Percentiles rank a stretch among this genome's conserved stretches.
Evolutionary conservation across 352 stramenopile genomes (phyloP).

Genomic region (Globisporangium radiosum): DNA sequence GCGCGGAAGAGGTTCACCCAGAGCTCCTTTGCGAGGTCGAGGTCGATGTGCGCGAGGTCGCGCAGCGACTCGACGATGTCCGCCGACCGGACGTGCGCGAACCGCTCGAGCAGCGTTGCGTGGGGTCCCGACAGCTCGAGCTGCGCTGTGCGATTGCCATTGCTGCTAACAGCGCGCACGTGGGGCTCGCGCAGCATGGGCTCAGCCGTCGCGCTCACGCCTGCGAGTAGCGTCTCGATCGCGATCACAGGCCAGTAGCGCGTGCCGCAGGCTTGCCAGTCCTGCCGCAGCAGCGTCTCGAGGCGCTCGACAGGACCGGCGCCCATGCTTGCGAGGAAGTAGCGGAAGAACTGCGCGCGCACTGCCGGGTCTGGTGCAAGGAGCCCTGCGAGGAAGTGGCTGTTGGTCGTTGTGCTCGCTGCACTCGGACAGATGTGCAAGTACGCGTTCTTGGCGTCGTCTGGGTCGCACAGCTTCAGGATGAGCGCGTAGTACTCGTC

Average conservation of each 20-base stretch:
- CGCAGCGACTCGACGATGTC: conserved; percentile 53
- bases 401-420: conserved; percentile 61
- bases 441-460: conserved; percentile 60
- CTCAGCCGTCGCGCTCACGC: conserved; percentile 18
- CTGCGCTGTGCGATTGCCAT: background rate
- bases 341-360: conserved; percentile 64
- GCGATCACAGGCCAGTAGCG: conserved; percentile 81
- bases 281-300: conserved; percentile 69
- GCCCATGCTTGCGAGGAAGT: conserved; percentile 46
- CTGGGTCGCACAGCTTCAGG: conserved; percentile 65
- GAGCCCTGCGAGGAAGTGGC: conserved; percentile 74
- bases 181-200: conserved; percentile 11
- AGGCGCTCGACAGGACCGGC: conserved; percentile 42
- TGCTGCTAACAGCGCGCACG: background rate
- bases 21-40: conserved; percentile 79
- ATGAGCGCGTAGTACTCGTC: conserved; percentile 78
- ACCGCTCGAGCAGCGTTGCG: conserved; percentile 22
- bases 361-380: conserved; percentile 60
- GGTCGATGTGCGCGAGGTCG: conserved; percentile 69
- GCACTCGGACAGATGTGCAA: conserved; percentile 59
- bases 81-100: conserved; percentile 21
- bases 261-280: conserved; percentile 83
- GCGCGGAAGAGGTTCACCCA: conserved; percentile 73
- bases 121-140: background rate
- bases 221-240: conserved; percentile 64